Evolutionary conservation across 345 rosid genomes (phyloP).

Genomic region (Citropsis articulata): DNA sequence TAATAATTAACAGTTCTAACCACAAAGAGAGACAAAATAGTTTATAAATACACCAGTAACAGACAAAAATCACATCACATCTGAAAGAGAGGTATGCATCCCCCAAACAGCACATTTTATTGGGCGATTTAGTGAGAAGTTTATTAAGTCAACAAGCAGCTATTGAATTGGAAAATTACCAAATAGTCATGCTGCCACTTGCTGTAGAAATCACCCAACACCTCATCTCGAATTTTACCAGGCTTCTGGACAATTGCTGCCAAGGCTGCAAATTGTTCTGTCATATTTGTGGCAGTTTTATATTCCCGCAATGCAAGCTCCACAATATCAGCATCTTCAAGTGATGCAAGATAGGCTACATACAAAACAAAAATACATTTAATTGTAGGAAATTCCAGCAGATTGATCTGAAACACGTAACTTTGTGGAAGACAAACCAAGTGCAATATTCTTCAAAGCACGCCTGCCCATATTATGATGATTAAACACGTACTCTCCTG

Average conservation of each 20-base stretch:
- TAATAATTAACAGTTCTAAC: background rate
- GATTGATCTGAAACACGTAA: background rate
- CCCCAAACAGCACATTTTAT: background rate
- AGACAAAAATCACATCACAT: background rate
- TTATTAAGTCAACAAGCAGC: background rate
- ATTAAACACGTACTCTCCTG: constrained; percentile 71
- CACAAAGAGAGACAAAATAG: background rate
- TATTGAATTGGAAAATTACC: constrained; percentile 41
- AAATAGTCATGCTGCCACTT: constrained; percentile 86
- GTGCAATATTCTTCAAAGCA: constrained; percentile 77
- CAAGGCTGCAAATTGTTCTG: constrained; percentile 89
- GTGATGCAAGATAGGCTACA: constrained; percentile 83
- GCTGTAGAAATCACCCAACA: constrained; percentile 73
- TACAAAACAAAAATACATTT: background rate
- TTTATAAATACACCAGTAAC: background rate
- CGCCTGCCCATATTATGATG: constrained; percentile 85
- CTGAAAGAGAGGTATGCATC: background rate
- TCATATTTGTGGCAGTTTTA: constrained; percentile 83
- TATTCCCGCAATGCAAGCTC: constrained; percentile 71
- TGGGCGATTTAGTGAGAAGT: background rate
- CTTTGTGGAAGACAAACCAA: constrained; percentile 50
- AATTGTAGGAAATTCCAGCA: constrained; percentile 1
- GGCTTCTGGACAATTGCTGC: constrained; percentile 80
- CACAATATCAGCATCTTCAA: constrained; percentile 52
- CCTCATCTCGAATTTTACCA: constrained; percentile 74